Evolutionary conservation across 2,329 filamentous ascomycete species (phyloP).

Genomic region (Xylaria sp.): DNA sequence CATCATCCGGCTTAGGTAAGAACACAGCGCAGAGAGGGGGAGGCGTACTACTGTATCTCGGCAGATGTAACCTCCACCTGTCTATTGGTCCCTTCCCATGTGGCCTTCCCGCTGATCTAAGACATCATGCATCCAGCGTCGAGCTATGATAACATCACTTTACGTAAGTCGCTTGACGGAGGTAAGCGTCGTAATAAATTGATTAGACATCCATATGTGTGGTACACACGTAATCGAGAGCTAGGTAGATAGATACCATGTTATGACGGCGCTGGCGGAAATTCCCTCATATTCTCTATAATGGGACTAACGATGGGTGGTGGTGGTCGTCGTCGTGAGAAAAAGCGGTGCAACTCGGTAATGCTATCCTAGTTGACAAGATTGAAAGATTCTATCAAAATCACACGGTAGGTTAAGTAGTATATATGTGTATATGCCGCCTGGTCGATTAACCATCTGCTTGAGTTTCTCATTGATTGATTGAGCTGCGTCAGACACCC

Average conservation of each 20-base stretch:
- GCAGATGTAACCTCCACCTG: not conserved
- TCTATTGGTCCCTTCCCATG: not conserved
- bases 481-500: too few relatives aligned
- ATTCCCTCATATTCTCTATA: not conserved
- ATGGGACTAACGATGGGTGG: not conserved
- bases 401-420: not conserved
- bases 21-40: not conserved
- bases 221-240: not conserved
- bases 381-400: not conserved
- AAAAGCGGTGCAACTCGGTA: not conserved
- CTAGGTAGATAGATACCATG: not conserved
- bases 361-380: too few relatives aligned
- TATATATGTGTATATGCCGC: too few relatives aligned
- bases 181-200: not conserved
- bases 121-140: not conserved
- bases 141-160: not conserved
- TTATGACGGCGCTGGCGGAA: not conserved
- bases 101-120: not conserved
- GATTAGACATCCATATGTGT: not conserved
- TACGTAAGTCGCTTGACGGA: not conserved
- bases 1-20: not conserved
- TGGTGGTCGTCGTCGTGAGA: too few relatives aligned
- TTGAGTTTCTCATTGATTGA: not conserved
- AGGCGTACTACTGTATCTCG: too few relatives aligned
- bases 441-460: not conserved